Evolutionary conservation across 345 rosid genomes (phyloP).

Genomic region (Eucalyptus fibrosa): DNA sequence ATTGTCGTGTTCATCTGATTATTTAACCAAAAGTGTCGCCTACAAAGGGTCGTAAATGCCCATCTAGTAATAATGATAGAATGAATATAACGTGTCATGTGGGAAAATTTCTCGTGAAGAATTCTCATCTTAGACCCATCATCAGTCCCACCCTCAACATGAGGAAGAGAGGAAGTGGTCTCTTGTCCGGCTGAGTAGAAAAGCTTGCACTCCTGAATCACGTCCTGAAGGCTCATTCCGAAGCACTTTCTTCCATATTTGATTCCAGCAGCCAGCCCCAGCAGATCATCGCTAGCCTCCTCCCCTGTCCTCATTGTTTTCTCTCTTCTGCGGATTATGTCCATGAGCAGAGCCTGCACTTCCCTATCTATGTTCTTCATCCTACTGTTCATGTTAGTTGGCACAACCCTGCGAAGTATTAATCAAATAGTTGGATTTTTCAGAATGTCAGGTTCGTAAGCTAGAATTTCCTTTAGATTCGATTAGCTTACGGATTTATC

Average conservation of each 20-base stretch:
- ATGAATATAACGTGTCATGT: neutral
- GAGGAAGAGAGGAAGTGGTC: constrained; percentile 28
- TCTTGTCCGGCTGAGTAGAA: constrained; percentile 64
- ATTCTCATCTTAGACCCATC: neutral
- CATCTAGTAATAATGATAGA: neutral
- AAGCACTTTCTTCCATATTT: neutral
- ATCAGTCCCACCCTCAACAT: neutral
- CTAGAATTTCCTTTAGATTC: neutral
- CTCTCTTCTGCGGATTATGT: constrained; percentile 2
- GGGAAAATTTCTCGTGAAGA: neutral
- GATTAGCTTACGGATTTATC: constrained; percentile 9
- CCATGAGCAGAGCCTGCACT: constrained; percentile 2
- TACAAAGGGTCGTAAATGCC: neutral
- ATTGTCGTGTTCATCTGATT: too few relatives aligned
- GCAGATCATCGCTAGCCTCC: constrained; percentile 9
- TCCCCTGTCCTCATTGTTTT: constrained; percentile 11
- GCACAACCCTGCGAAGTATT: neutral
- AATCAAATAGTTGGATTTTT: neutral
- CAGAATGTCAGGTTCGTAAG: neutral
- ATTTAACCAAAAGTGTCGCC: neutral
- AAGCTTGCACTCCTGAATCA: constrained; percentile 57
- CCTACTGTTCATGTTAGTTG: constrained; percentile 10
- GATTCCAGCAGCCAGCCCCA: constrained; percentile 27
- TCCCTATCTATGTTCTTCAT: constrained; percentile 5
- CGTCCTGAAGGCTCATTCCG: constrained; percentile 27